Evolutionary conservation across 169 alveolate species (phyloP).

Genomic region (Plasmodium knowlesi): DNA sequence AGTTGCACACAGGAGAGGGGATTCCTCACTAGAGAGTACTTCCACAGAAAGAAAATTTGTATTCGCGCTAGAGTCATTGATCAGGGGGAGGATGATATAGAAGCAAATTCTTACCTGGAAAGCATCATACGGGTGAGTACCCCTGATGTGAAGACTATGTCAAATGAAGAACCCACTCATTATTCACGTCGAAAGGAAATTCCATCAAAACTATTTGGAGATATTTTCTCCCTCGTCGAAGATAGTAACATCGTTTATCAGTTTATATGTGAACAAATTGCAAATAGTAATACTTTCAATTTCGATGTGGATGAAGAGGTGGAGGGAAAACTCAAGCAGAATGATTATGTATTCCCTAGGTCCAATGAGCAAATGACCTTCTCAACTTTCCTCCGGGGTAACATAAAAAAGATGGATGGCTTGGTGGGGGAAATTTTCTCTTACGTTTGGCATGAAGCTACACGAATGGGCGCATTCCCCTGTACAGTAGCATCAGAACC

Average conservation of each 20-base stretch:
- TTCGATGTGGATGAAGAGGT: background rate
- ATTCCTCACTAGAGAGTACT: background rate
- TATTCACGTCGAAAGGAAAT: background rate
- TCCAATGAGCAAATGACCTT: constrained; percentile 46
- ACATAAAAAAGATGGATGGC: background rate
- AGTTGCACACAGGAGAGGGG: background rate
- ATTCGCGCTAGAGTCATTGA: background rate
- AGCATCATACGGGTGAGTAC: background rate
- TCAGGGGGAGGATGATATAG: background rate
- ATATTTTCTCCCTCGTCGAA: background rate
- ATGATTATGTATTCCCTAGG: background rate
- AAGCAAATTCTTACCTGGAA: background rate
- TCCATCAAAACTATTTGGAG: background rate
- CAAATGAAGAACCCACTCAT: background rate
- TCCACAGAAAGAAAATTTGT: constrained; percentile 16
- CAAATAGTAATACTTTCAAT: constrained; percentile 3
- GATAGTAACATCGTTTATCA: constrained; percentile 38
- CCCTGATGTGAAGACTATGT: background rate
- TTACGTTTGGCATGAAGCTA: background rate
- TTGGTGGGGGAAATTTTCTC: constrained; percentile 4
- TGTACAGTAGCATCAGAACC: background rate
- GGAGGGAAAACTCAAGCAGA: background rate
- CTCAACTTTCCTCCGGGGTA: constrained; percentile 7
- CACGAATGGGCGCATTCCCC: background rate
- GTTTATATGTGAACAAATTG: constrained; percentile 24